Evolutionary conservation across 2,329 filamentous ascomycete species (phyloP), one percentile per base, ranked within the genome.

Genomic region (Lecanicillium sp.): DNA sequence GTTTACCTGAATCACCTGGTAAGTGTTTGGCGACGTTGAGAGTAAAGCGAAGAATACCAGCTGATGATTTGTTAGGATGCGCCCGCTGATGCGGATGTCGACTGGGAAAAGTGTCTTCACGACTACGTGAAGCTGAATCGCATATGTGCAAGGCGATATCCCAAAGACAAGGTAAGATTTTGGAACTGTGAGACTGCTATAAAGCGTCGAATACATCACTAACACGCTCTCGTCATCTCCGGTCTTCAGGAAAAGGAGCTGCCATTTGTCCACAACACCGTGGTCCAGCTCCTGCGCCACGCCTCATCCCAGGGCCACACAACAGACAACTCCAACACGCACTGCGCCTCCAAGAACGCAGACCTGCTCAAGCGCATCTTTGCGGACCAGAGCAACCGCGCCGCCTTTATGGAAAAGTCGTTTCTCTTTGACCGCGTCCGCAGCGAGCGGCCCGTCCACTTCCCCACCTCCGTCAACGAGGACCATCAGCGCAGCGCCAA

Each of bases 401-500:
- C 75, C 40, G 67, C 71, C 18, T 79, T 87, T 51, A 62, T 88
- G 22, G 74, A 72, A 45, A 69, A 72, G 11, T 87, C 82, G 1
- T 75, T 69, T 15, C 65, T 87, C 3, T 85, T 76, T 53, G 62
- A 71, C 10, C 68, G 72, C n/a, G 71, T 74, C 3, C 71, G 71
- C 15, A 65, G 60, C 17, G 55, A 60, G 29, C 39, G 43, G 13
- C 46, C 44, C 10, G 43, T 44, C 20, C 37, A 51, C 11, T 50
- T 54, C 4, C 64, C 69, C 55, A 8, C 65, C 11, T 36, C 36
- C 13, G 29, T 27, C 39, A 34, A 29, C 17, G 44, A 46, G 60
- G 11, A 60, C 25, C 72, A 74, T 20, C 84, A 87, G 59, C 64
- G 74, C 46, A 81, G 77, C 45, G 84, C 84, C 17, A 82, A 81